A percentile compares a stretch with the other conserved stretches of the same genome.
Conservation (phyloP, 345 rosid species). For the Angophora floribunda region DNA sequence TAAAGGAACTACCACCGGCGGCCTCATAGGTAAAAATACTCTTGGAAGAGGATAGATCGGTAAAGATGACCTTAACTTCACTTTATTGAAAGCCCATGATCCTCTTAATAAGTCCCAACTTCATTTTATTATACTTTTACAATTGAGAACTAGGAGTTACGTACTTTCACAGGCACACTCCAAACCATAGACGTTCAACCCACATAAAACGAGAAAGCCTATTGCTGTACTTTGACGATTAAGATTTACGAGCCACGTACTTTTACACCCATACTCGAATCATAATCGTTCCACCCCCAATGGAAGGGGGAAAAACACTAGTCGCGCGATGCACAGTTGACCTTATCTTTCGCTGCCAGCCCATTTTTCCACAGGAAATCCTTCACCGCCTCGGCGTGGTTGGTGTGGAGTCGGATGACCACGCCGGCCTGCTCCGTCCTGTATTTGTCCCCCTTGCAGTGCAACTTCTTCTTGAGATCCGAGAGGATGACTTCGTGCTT, state of each 20-base stretch:
- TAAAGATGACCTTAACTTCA: no score
- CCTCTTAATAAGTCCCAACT: no score
- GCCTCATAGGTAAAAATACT: no score
- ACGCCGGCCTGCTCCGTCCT: slow-evolving; percentile 54
- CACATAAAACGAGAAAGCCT: not conserved
- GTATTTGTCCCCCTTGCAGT: slow-evolving; percentile 74
- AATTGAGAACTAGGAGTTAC: not conserved
- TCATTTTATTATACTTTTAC: no score
- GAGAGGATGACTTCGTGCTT: slow-evolving; percentile 63
- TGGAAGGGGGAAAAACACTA: not conserved
- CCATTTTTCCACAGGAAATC: slow-evolving; percentile 52
- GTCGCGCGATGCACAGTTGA: not conserved
- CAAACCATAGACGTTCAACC: not conserved
- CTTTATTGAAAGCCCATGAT: no score
- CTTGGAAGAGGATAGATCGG: no score
- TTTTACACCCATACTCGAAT: not conserved
- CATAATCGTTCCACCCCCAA: not conserved
- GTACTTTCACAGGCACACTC: not conserved
- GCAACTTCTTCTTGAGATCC: slow-evolving; percentile 64
- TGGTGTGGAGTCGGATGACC: slow-evolving; percentile 77
- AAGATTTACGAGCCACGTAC: not conserved
- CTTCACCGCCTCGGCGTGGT: slow-evolving; percentile 10
- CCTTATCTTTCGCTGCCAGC: slow-evolving; percentile 49
- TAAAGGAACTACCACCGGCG: no score
- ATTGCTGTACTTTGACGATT: not conserved